These are phyloP conservation scores for Lotus japonicus DNA, from an alignment of 306 rosid genomes.

Conservation along the genomic window DNA sequence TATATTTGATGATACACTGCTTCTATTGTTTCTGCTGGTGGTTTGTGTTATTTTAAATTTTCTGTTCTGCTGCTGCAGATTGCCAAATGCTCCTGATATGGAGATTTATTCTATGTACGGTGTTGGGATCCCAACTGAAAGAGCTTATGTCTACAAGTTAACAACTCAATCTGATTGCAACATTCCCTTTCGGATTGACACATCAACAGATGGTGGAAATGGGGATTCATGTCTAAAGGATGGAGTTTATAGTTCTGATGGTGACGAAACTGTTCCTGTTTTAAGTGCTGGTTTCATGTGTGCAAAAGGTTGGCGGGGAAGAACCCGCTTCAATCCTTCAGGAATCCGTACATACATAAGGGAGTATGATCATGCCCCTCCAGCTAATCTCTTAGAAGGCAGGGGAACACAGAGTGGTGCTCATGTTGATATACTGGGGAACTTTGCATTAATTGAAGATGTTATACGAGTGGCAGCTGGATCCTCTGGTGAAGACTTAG, in stretches of 20 bases:
- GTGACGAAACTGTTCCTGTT: conserved; percentile 87
- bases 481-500: conserved; percentile 64
- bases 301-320: conserved; percentile 83
- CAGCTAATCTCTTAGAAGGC: conserved; percentile 80
- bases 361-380: conserved; percentile 84
- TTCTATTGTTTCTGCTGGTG: conserved; percentile 12
- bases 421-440: conserved; percentile 83
- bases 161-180: conserved; percentile 55
- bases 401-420: conserved; percentile 87
- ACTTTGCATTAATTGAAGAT: conserved; percentile 78
- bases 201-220: conserved; percentile 56
- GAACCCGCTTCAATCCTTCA: conserved; percentile 72
- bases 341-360: conserved; percentile 58
- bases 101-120: conserved; percentile 86
- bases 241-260: conserved; percentile 59
- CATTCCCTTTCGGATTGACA: conserved; percentile 80
- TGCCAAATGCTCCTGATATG: conserved; percentile 79
- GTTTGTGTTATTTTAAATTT: conserved; percentile 5
- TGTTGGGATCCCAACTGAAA: conserved; percentile 81
- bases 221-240: conserved; percentile 56
- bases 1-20: neutral
- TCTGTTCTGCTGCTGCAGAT: conserved; percentile 47
- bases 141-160: conserved; percentile 69
- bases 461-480: conserved; percentile 79
- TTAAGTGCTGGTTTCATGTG: conserved; percentile 83